phyloP scores from a whole-genome alignment of 176 grass and related monocot genomes.

The Ensete glaucum region DNA sequence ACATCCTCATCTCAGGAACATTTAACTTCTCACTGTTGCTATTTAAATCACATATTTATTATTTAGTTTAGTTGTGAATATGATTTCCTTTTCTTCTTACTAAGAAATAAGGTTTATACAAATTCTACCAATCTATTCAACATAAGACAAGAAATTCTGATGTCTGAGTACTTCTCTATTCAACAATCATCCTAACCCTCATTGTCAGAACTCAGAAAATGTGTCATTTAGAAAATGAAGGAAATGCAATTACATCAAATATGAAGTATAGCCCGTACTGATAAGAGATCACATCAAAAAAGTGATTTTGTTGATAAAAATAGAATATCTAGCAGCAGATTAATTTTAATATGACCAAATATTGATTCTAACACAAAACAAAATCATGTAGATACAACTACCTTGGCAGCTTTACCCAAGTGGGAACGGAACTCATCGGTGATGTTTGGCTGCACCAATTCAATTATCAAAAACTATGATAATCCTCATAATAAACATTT shows the following conservation, averaged over 20 bases:
- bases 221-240: too few species aligned
- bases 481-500: conserved; percentile 18
- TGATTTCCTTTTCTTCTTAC: background rate
- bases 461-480: conserved; percentile 16
- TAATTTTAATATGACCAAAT: background rate
- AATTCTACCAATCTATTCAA: background rate
- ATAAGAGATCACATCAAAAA: background rate
- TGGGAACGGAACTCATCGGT: conserved; percentile 55
- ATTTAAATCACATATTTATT: too few species aligned
- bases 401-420: conserved; percentile 83
- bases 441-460: conserved; percentile 63
- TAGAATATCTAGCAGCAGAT: too few species aligned
- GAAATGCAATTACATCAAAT: too few species aligned
- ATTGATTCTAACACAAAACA: conserved; percentile 5
- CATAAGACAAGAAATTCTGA: too few species aligned
- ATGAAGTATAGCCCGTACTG: background rate
- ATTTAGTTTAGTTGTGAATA: too few species aligned
- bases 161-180: too few species aligned
- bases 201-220: too few species aligned
- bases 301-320: too few species aligned
- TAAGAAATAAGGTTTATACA: background rate
- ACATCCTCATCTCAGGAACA: too few species aligned
- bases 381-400: conserved; percentile 10
- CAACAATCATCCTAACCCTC: too few species aligned
- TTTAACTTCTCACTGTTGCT: too few species aligned